phyloP scores from a whole-genome alignment of 805 yeast genomes.

The Yamadazyma sp. region DNA sequence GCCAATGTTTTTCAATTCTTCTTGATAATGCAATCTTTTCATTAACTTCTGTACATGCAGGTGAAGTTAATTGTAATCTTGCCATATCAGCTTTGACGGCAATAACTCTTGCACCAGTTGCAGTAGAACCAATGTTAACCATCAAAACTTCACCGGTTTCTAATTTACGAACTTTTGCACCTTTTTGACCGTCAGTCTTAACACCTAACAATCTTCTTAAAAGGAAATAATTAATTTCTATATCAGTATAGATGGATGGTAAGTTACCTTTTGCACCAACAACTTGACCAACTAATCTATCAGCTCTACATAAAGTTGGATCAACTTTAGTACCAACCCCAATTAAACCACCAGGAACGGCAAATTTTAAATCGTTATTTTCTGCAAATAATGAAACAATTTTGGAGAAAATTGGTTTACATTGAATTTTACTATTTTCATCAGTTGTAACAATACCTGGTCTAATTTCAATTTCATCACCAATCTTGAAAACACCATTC shows the following conservation, averaged over 20 bases:
- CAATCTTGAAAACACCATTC: slow-evolving; percentile 94
- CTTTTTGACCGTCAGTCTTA: slow-evolving; percentile 93
- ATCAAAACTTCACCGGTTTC: slow-evolving; percentile 93
- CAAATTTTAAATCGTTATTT: slow-evolving; percentile 95
- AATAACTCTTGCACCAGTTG: slow-evolving; percentile 98
- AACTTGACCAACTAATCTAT: slow-evolving; percentile 98
- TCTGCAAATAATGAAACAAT: slow-evolving; percentile 95
- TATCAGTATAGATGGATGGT: slow-evolving; percentile 95
- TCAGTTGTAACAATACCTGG: slow-evolving; percentile 99
- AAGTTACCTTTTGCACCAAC: slow-evolving; percentile 96
- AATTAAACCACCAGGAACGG: slow-evolving; percentile 99
- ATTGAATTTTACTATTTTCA: slow-evolving; percentile 81
- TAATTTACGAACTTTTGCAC: slow-evolving; percentile 91
- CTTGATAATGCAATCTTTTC: slow-evolving; percentile 98
- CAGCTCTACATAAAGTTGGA: slow-evolving; percentile 98
- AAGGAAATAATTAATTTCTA: slow-evolving; percentile 95
- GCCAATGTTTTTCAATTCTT: slow-evolving; percentile 99
- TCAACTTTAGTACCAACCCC: slow-evolving; percentile 99
- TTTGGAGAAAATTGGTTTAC: slow-evolving; percentile 92
- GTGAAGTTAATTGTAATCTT: slow-evolving; percentile 90
- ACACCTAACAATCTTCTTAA: slow-evolving; percentile 97
- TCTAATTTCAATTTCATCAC: slow-evolving; percentile 97
- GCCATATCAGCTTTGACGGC: slow-evolving; percentile 99
- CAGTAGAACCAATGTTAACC: slow-evolving; percentile 99
- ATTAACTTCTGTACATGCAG: slow-evolving; percentile 97